Evolutionary conservation across 306 rosid genomes (phyloP).

Genomic region (Mimosa bimucronata): DNA sequence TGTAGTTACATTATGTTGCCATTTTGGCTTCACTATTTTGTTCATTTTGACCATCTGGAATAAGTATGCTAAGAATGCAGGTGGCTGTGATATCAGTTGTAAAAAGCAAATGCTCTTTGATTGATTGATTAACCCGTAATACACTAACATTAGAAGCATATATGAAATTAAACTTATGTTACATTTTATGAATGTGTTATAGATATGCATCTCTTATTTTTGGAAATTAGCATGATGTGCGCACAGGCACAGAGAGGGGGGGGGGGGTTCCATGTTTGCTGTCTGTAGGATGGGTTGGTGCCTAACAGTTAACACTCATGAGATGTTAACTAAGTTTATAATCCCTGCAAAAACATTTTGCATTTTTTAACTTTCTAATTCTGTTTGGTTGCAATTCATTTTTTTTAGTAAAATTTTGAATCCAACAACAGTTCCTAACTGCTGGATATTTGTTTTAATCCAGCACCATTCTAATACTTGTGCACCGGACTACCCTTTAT

Average conservation of each 20-base stretch:
- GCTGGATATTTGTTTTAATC: no score
- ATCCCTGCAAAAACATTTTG: neutral
- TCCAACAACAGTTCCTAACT: neutral
- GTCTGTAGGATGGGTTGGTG: neutral
- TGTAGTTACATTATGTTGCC: neutral
- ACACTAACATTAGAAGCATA: neutral
- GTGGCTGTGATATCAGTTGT: neutral
- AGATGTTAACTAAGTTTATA: neutral
- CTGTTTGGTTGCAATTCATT: no score
- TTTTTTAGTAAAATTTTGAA: neutral
- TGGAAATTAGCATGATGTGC: neutral
- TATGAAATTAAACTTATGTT: neutral
- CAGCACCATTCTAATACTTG: no score
- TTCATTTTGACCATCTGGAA: neutral
- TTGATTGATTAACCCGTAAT: neutral
- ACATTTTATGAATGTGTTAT: neutral
- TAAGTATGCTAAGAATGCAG: slow-evolving; percentile 16
- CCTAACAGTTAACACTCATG: neutral
- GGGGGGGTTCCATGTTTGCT: neutral
- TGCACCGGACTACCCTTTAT: slow-evolving; percentile 3
- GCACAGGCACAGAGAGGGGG: neutral
- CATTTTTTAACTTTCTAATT: slow-evolving; percentile 20
- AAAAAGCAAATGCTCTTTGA: neutral
- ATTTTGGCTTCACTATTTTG: neutral
- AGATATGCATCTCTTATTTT: neutral